Percentiles rank a stretch among this genome's conserved stretches.
Evolutionary conservation across 257 asterid species (phyloP).

Genomic region (Perilla frutescens): DNA sequence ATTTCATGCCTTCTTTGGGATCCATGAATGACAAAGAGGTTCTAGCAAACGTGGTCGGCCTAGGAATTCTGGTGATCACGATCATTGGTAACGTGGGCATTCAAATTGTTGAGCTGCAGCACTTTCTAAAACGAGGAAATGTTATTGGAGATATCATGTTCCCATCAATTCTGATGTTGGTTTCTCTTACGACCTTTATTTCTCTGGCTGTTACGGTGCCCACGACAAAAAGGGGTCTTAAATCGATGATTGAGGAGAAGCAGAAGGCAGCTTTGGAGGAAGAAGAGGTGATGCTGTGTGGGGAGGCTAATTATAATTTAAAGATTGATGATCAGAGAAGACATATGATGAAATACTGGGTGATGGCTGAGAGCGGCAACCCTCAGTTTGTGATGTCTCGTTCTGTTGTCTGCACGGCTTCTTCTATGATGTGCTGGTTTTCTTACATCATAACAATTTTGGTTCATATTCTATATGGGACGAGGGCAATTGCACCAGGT

Average conservation of each 20-base stretch:
- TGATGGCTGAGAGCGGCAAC: no score
- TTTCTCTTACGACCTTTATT: no score
- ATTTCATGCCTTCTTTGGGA: no score
- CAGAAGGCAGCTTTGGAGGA: neutral
- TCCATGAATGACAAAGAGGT: no score
- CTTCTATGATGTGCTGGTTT: conserved; percentile 18
- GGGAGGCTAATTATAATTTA: no score
- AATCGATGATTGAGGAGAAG: conserved; percentile 1
- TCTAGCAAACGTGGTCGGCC: no score
- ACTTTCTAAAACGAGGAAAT: neutral
- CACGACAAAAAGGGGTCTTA: neutral
- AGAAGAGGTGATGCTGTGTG: neutral
- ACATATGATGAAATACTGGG: no score
- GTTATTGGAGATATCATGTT: neutral
- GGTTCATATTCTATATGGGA: neutral
- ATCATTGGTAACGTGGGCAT: neutral
- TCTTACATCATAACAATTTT: neutral
- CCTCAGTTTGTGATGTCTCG: neutral
- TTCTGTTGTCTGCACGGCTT: conserved; percentile 16
- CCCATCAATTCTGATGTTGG: neutral
- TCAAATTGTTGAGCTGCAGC: neutral
- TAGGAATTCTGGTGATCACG: no score
- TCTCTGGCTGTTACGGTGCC: neutral
- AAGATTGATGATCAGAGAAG: no score
- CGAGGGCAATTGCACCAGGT: neutral